Evolutionary conservation across 2,329 filamentous ascomycete genomes (phyloP).

Genomic region (Coniosporium tulheliwenetii): DNA sequence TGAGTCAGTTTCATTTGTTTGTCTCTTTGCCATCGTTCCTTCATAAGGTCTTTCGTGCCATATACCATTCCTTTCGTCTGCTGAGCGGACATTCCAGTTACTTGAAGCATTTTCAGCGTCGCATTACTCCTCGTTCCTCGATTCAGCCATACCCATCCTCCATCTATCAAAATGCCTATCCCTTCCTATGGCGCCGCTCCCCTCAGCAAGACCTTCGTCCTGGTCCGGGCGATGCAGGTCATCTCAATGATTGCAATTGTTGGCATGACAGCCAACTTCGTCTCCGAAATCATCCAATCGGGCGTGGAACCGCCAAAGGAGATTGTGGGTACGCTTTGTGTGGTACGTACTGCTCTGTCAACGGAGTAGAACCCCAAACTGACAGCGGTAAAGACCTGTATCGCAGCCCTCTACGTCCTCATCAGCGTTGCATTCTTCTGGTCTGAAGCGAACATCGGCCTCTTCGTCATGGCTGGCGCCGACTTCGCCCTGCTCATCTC

Average conservation of each 20-base stretch:
- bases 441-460: constrained; percentile 61
- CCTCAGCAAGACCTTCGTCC: constrained; percentile 63
- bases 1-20: background rate
- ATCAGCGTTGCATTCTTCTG: constrained; percentile 63
- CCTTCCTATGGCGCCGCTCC: constrained; percentile 48
- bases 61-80: background rate
- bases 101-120: background rate
- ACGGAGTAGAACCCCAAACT: background rate
- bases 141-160: constrained; percentile 1
- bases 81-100: background rate
- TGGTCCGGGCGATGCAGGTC: constrained; percentile 54
- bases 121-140: background rate
- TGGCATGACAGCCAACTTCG: constrained; percentile 69
- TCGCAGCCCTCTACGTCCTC: constrained; percentile 60
- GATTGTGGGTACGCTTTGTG: constrained; percentile 60
- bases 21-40: background rate
- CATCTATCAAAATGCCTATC: constrained; percentile 29
- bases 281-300: constrained; percentile 54
- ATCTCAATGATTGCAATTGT: constrained; percentile 61
- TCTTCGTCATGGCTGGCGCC: constrained; percentile 51
- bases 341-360: constrained; percentile 42
- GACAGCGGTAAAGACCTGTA: constrained; percentile 44
- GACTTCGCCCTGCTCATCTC: constrained; percentile 61
- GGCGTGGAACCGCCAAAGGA: constrained; percentile 53
- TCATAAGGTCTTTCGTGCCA: background rate